These are phyloP conservation scores for Rhazya stricta DNA, from an alignment of 257 asterid species.

Conservation along the genomic window DNA sequence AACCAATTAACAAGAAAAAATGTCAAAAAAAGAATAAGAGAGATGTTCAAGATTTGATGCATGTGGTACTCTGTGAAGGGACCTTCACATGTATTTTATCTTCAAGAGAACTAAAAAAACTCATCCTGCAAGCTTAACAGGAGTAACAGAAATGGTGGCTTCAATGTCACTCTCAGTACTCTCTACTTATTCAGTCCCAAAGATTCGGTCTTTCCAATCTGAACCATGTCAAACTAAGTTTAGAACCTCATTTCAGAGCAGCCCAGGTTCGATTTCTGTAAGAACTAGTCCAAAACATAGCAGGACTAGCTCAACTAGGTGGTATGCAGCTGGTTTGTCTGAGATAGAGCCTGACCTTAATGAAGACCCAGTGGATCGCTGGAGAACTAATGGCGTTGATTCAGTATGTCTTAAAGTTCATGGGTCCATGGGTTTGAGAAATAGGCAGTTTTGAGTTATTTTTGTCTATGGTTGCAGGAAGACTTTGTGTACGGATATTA, in stretches of 20 bases:
- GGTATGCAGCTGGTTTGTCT: conserved; percentile 58
- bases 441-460: conserved; percentile 5
- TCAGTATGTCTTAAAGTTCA: conserved; percentile 28
- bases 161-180: conserved; percentile 34
- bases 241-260: conserved; percentile 11
- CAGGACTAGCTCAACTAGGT: conserved; percentile 36
- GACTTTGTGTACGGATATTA: conserved; percentile 63
- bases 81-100: conserved; percentile 13
- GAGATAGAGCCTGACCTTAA: conserved; percentile 75
- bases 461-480: conserved; percentile 44
- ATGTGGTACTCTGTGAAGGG: conserved; percentile 13
- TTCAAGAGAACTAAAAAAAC: neutral
- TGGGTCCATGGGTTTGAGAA: neutral
- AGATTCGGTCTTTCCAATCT: conserved; percentile 22
- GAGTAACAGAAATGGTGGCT: conserved; percentile 43
- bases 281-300: conserved; percentile 19
- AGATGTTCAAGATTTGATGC: neutral
- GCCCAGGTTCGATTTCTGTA: conserved; percentile 8
- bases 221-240: conserved; percentile 20
- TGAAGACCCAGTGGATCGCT: conserved; percentile 71
- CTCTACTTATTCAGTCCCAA: conserved; percentile 36
- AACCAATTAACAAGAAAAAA: conserved; percentile 11
- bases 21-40: neutral
- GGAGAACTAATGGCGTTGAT: conserved; percentile 75
- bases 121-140: conserved; percentile 9